Evolutionary conservation across 1,284 basidiomycete species (phyloP), one percentile per base, ranked within the genome.

Genomic region (Ustilago bromivora): DNA sequence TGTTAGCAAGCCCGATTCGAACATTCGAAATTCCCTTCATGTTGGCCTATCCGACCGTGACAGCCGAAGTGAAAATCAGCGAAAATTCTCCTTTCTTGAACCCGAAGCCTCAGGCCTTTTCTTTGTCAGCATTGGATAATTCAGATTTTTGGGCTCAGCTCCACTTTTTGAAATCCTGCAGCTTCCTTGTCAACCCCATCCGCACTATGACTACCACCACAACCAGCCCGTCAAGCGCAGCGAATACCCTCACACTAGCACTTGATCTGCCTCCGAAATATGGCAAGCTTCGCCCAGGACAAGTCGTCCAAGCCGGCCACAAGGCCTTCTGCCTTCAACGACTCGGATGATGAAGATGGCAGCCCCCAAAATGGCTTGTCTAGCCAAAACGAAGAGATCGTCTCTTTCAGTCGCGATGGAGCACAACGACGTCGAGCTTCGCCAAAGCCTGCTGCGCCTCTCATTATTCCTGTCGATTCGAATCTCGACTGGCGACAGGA

Each of bases 401-500:
- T 67, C 19, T 71, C 65, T 11, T 76, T 68, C 36, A 59, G 57
- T 31, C 61, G 68, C 15, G 46, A 71, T 57, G 68, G 68, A 7
- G 73, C 73, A 10, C 55, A 61, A 28, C 51, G 60, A 13, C 62
- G 65, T 19, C 36, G 19, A 43, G 17, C 40, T 11, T 53, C 65
- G 2, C 73, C 68, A 0, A 28, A 23, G 9, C 55, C 65, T 11
- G 15, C 57, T 19, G 38, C 59, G 2, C 61, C 67, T 0, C 76
- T 73, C 3, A 60, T 80, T n/a, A 82, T 82, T 12, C 80, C 80
- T 12, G 60, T 82, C 23, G 19, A 61, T 13, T 61, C 78, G 41
- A 70, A 76, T 32, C 55, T 66, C 15, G 78, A 84, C 58, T 84
- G 83, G 83, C 66, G 79, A 13, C 72, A 83, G 32, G 83, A 83